phyloP scores from a whole-genome alignment of 768 basidiomycete genomes.

The Pisolithus orientalis region DNA sequence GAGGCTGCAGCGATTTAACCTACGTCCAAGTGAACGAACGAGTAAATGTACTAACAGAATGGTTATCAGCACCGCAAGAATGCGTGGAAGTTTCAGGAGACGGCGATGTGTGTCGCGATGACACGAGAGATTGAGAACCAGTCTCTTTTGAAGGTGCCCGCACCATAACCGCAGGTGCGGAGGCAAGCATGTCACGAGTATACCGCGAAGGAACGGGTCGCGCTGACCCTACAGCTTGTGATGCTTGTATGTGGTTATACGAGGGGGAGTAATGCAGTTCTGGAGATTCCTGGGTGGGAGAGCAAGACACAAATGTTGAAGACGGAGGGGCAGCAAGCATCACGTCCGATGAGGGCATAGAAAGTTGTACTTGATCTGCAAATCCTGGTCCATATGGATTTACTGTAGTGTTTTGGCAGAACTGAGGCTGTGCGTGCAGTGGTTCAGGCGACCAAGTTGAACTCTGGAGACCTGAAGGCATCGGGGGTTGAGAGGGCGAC shows the following conservation, averaged over 20 bases:
- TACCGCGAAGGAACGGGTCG: conserved; percentile 35
- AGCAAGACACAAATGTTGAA: conserved; percentile 26
- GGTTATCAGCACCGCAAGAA: conserved; percentile 29
- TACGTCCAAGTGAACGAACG: conserved; percentile 27
- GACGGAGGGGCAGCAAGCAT: conserved; percentile 24
- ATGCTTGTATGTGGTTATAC: conserved; percentile 20
- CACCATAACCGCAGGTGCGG: conserved; percentile 31
- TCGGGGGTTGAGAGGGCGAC: conserved; percentile 23
- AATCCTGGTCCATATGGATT: conserved; percentile 17
- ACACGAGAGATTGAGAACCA: conserved; percentile 20
- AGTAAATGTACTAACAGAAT: conserved; percentile 18
- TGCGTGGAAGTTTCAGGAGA: conserved; percentile 38
- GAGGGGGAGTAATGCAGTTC: conserved; percentile 34
- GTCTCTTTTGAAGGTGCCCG: conserved; percentile 21
- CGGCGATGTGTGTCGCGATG: conserved; percentile 33
- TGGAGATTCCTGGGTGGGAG: conserved; percentile 26
- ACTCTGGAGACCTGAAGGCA: conserved; percentile 20
- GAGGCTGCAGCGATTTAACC: conserved; percentile 57
- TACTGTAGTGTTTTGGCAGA: conserved; percentile 12
- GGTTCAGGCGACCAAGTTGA: conserved; percentile 35
- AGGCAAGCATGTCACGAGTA: conserved; percentile 42
- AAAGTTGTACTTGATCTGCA: conserved; percentile 23
- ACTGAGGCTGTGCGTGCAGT: conserved; percentile 27
- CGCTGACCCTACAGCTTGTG: conserved; percentile 19
- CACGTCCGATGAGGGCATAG: conserved; percentile 27